phyloP scores from a whole-genome alignment of 257 asterid genomes.

The Ilex aquifolium region DNA sequence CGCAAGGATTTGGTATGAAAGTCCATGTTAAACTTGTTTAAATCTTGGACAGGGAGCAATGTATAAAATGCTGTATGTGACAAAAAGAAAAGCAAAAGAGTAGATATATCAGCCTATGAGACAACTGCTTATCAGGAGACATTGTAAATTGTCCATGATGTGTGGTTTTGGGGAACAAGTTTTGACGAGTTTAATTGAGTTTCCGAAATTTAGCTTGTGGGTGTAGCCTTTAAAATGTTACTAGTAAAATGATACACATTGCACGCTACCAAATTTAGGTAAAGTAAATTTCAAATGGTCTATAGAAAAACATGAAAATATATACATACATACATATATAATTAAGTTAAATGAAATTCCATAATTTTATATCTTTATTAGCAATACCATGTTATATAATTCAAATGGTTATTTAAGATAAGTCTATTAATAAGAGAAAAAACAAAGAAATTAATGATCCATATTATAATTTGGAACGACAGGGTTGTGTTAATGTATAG shows the following conservation, averaged over 20 bases:
- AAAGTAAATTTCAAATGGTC: neutral
- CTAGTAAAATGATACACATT: too few species aligned
- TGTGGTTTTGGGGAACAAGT: too few species aligned
- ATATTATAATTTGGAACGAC: too few species aligned
- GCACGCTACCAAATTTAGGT: too few species aligned
- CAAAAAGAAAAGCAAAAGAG: neutral
- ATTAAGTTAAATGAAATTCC: neutral
- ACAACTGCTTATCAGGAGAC: neutral
- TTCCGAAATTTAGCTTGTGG: neutral
- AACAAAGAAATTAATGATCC: neutral
- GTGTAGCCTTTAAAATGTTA: too few species aligned
- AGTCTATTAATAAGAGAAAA: neutral
- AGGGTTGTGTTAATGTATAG: too few species aligned
- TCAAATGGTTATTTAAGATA: neutral
- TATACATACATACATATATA: too few species aligned
- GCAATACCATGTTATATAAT: too few species aligned
- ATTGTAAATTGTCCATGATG: neutral
- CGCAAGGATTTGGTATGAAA: slow-evolving; percentile 3
- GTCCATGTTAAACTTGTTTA: neutral
- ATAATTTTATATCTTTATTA: too few species aligned
- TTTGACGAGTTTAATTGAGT: too few species aligned
- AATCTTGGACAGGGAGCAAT: neutral
- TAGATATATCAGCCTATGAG: too few species aligned
- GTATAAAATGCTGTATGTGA: neutral
- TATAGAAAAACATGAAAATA: neutral